Percentiles rank a stretch among this genome's conserved stretches.
Evolutionary conservation across 1,139 yeast genomes (phyloP).

Genomic region (Yamadazyma diddensiae): DNA sequence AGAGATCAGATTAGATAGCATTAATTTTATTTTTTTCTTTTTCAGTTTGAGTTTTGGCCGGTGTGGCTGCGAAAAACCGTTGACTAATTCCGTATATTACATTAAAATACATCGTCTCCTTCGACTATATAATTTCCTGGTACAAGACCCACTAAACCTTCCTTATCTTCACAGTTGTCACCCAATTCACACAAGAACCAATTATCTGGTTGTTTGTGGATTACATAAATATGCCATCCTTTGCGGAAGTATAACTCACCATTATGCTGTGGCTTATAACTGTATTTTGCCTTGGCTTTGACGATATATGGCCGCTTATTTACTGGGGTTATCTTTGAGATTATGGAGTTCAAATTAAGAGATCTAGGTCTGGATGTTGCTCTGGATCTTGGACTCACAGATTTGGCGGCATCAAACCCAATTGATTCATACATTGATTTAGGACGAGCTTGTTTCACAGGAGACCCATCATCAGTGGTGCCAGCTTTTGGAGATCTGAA

Average conservation of each 20-base stretch:
- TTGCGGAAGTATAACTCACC: slow-evolving; percentile 75
- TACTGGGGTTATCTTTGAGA: slow-evolving; percentile 29
- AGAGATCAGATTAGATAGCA: neutral
- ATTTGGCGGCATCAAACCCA: slow-evolving; percentile 9
- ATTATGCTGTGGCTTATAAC: slow-evolving; percentile 73
- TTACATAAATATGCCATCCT: slow-evolving; percentile 68
- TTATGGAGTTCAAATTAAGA: slow-evolving; percentile 30
- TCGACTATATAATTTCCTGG: slow-evolving; percentile 70
- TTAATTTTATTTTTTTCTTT: too few species aligned
- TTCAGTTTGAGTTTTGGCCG: too few species aligned
- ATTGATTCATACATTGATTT: slow-evolving; percentile 37
- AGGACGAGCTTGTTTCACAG: slow-evolving; percentile 25
- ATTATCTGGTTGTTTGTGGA: slow-evolving; percentile 79
- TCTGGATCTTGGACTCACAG: slow-evolving; percentile 14
- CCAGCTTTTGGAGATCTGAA: slow-evolving; percentile 18
- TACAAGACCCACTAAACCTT: slow-evolving; percentile 64
- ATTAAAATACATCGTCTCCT: slow-evolving; percentile 23
- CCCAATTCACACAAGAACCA: slow-evolving; percentile 87
- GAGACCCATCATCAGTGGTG: slow-evolving; percentile 9
- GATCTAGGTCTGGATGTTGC: slow-evolving; percentile 33
- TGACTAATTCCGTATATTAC: neutral
- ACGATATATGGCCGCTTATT: slow-evolving; percentile 52
- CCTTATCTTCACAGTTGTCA: slow-evolving; percentile 43
- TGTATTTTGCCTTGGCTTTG: slow-evolving; percentile 67
- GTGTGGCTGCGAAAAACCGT: slow-evolving; percentile 2